Evolutionary conservation across 208 protist species (phyloP).

Genomic region (Trypanosoma grayi): DNA sequence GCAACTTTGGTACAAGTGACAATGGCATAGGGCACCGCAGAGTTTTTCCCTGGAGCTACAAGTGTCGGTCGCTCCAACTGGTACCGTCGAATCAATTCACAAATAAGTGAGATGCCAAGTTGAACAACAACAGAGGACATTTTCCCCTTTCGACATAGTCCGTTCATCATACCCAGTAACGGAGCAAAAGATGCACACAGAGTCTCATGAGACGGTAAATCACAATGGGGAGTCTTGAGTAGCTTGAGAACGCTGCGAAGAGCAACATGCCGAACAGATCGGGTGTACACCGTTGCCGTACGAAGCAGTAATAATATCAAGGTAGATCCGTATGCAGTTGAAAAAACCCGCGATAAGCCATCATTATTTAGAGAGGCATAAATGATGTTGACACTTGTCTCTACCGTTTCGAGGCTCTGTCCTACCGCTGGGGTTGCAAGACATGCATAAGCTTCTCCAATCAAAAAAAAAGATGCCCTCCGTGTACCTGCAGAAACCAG

Average conservation of each 20-base stretch:
- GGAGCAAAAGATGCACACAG: slow-evolving; percentile 59
- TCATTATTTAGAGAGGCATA: slow-evolving; percentile 30
- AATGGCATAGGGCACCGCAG: slow-evolving; percentile 69
- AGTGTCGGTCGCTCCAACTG: slow-evolving; percentile 34
- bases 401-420: slow-evolving; percentile 17
- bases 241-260: slow-evolving; percentile 75
- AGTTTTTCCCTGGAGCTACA: slow-evolving; percentile 26
- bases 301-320: slow-evolving; percentile 62
- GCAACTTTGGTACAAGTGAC: slow-evolving; percentile 58
- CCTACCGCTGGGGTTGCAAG: slow-evolving; percentile 14
- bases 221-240: slow-evolving; percentile 40
- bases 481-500: slow-evolving; percentile 11
- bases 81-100: slow-evolving; percentile 75
- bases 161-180: slow-evolving; percentile 67
- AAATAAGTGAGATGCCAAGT: slow-evolving; percentile 76
- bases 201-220: slow-evolving; percentile 54
- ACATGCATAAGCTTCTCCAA: slow-evolving; percentile 26
- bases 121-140: slow-evolving; percentile 76
- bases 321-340: slow-evolving; percentile 46
- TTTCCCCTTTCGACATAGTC: slow-evolving; percentile 61
- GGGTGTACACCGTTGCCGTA: slow-evolving; percentile 59
- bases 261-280: slow-evolving; percentile 63
- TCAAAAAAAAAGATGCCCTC: slow-evolving; percentile 18
- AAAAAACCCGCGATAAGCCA: slow-evolving; percentile 31
- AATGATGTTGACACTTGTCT: slow-evolving; percentile 29